Evolutionary conservation across 306 rosid species (phyloP).

Genomic region (Lathyrus oleraceus): DNA sequence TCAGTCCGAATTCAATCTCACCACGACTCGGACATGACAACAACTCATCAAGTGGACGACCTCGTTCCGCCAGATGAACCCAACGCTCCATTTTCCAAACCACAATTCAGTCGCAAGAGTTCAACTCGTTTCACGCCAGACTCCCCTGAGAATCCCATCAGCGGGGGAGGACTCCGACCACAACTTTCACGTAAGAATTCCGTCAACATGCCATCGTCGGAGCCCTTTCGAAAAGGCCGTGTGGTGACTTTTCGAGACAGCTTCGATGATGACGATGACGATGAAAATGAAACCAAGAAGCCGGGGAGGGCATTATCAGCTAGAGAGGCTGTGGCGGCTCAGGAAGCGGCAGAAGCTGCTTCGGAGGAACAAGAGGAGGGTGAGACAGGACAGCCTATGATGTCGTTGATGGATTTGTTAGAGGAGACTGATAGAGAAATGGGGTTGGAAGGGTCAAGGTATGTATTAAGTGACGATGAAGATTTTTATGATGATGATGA

Average conservation of each 20-base stretch:
- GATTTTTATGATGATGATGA: slow-evolving; percentile 37
- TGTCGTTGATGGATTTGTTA: slow-evolving; percentile 88
- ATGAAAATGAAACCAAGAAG: background rate
- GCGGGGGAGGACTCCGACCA: slow-evolving; percentile 18
- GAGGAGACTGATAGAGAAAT: slow-evolving; percentile 71
- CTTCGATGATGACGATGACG: slow-evolving; percentile 39
- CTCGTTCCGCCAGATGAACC: slow-evolving; percentile 5
- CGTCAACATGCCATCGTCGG: slow-evolving; percentile 18
- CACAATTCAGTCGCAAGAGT: slow-evolving; percentile 31
- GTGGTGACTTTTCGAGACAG: slow-evolving; percentile 32
- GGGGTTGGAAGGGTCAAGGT: slow-evolving; percentile 62
- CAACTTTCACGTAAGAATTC: slow-evolving; percentile 45
- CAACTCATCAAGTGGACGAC: slow-evolving; percentile 24
- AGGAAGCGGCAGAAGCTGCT: slow-evolving; percentile 38
- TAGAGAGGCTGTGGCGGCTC: slow-evolving; percentile 45
- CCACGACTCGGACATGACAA: slow-evolving; percentile 2
- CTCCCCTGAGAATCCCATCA: background rate
- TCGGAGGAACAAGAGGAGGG: slow-evolving; percentile 6
- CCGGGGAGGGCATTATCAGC: slow-evolving; percentile 42
- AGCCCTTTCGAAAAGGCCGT: slow-evolving; percentile 31
- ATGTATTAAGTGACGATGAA: slow-evolving; percentile 48
- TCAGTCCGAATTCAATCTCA: slow-evolving; percentile 5
- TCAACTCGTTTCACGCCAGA: slow-evolving; percentile 27
- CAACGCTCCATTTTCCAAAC: background rate
- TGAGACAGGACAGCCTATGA: slow-evolving; percentile 32